Evolutionary conservation across 208 protist genomes (phyloP).

Genomic region (Leishmania major): DNA sequence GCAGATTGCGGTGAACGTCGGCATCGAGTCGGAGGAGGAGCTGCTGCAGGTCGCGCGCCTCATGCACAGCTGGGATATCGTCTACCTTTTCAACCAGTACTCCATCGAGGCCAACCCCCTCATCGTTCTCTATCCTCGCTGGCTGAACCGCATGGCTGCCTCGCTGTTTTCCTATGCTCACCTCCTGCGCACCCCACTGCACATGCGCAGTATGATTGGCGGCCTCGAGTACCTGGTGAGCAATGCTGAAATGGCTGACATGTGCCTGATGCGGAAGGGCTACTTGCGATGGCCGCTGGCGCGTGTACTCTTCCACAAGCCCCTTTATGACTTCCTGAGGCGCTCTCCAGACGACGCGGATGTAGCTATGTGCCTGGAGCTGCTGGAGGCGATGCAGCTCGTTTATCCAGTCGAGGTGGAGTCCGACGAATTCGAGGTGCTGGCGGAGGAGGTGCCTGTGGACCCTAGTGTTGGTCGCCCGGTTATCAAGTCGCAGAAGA

Average conservation of each 20-base stretch:
- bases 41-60: conserved; percentile 76
- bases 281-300: conserved; percentile 81
- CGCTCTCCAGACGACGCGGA: conserved; percentile 74
- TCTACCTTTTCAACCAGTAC: conserved; percentile 78
- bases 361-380: conserved; percentile 75
- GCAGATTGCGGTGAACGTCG: conserved; percentile 64
- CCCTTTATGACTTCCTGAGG: conserved; percentile 62
- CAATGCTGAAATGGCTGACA: conserved; percentile 72
- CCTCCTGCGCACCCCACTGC: conserved; percentile 78
- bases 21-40: conserved; percentile 75
- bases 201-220: conserved; percentile 84
- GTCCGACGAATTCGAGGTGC: conserved; percentile 64
- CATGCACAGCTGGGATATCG: conserved; percentile 88
- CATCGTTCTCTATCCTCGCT: conserved; percentile 78
- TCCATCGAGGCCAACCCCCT: conserved; percentile 70
- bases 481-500: conserved; percentile 32
- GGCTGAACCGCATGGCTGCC: conserved; percentile 81
- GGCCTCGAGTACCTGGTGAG: conserved; percentile 85
- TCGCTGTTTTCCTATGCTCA: conserved; percentile 88
- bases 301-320: conserved; percentile 66
- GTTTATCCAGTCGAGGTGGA: conserved; percentile 69
- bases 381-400: conserved; percentile 77
- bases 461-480: conserved; percentile 46
- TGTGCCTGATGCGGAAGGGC: conserved; percentile 75
- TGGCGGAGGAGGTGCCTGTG: conserved; percentile 69